Base-by-base conservation (phyloP, 257 asterid genomes). In the Nemophila menziesii region DNA sequence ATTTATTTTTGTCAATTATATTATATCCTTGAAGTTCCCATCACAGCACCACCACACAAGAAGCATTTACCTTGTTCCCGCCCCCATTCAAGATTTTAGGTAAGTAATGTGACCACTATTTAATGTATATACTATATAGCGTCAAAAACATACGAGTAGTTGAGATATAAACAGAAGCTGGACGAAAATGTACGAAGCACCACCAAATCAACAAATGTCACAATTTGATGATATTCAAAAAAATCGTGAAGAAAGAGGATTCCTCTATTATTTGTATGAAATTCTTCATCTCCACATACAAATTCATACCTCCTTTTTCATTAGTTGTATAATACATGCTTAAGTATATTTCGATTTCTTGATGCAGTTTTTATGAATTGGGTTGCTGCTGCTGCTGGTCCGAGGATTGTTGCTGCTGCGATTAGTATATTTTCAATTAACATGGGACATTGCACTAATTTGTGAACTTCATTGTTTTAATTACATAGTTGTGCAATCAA, bases 241-340 rank as follows among this genome's bases (percentile, higher is more conserved):
- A 27, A 73, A 65, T 15, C 79, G 55, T 11, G 60, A 79, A 18
- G 77, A 79, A 5, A 75, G 57, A 48, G 92, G 92, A 39, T 52
- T 65, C 47, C 55, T 72, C 48, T 70, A 79, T 55, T 71, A 81
- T 44, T 80, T 81, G 81, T 77, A 49, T 5, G 78, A 44, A 10
- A 20, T 33, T 5, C 17, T 20, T 7, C 3, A 23, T 11, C 17
- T 6, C n/a, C 9, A 29, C 36, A 2, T 29, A 29, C 12, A 29
- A 2, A 29, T 29, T 7, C 9, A 29, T 29, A 38, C 20, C 14
- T 22, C 12, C 12, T 19, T 9, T 57, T 48, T 49, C 5, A n/a
- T n/a, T n/a, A n/a, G n/a, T n/a, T n/a, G n/a, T n/a, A n/a, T n/a
- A n/a, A n/a, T n/a, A n/a, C 13, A 16, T 48, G 8, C 14, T 48